Evolutionary conservation across 768 basidiomycete genomes (phyloP), one percentile per base, ranked within the genome.

Genomic region (Collybia mongolica): DNA sequence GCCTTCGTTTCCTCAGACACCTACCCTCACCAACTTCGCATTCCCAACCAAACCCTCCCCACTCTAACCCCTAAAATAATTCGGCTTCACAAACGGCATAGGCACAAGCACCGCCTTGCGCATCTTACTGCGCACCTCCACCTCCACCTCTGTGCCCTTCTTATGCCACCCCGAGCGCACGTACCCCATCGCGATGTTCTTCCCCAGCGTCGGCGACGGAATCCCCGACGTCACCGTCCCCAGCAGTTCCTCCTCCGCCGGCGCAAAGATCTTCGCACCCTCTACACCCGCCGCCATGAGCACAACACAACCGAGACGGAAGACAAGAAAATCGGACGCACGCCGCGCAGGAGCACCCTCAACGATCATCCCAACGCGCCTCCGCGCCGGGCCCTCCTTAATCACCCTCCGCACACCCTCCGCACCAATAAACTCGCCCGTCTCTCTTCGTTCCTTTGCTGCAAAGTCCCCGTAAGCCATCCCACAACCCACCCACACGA

Each of bases 171-270:
- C 93, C 18, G 73, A 79, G 54, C 74, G 65, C 41, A 98, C 79
- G 60, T 98, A 98, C 0, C 85, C 96, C 96, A 98, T 98, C 0
- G 95, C 93, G 58, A 98, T 92, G 67, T 99, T 98, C 65, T 87
- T 86, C 1, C 82, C 83, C 2, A 93, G 73, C 1, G 92, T 88
- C 0, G 95, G 96, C 0, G 93, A 93, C 12, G 97, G 97, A 54
- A 98, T 97, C 40, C 96, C 97, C 0, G 94, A 98, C 0, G 95
- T 99, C 40, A 98, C 81, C 11, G 69, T 64, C 29, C 93, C 92
- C 29, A 94, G 74, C 35, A 71, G 69, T 48, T 88, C 80, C 9
- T 71, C 64, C 15, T 74, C 73, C 12, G 74, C 72, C 0, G 81
- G 78, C 5, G 76, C 72, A 56, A 84, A 81, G 19, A 96, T 83